Evolutionary conservation across 176 grass and related monocot species (phyloP).

Genomic region (Saccharum spontaneum): DNA sequence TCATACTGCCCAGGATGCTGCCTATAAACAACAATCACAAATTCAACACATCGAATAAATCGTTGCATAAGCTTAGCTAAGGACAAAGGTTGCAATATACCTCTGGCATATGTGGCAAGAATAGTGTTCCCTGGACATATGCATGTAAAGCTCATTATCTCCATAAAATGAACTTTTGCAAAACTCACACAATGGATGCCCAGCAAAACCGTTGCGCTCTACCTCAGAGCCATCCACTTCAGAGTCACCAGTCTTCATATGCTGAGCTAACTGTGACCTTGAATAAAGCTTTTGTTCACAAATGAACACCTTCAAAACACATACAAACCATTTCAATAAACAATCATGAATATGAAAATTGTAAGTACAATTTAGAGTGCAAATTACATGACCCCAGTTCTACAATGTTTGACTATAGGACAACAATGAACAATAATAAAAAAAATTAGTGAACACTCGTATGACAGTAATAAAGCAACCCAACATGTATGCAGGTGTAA

Average conservation of each 20-base stretch:
- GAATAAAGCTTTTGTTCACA: constrained; percentile 97
- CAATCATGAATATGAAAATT: background rate
- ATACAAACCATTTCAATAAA: background rate
- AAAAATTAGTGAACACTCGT: background rate
- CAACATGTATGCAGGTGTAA: background rate
- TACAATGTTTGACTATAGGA: background rate
- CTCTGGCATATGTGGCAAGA: constrained; percentile 84
- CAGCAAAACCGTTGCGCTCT: constrained; percentile 83
- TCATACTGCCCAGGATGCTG: constrained; percentile 73
- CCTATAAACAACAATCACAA: constrained; percentile 53
- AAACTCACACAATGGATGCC: constrained; percentile 80
- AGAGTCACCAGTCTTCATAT: constrained; percentile 80
- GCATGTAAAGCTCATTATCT: constrained; percentile 87
- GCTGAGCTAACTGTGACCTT: constrained; percentile 69
- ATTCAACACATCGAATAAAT: background rate
- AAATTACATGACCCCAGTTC: background rate
- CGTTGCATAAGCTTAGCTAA: background rate
- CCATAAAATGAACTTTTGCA: constrained; percentile 86
- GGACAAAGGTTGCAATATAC: constrained; percentile 43
- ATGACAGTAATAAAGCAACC: background rate
- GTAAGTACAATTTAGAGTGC: background rate
- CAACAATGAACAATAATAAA: background rate
- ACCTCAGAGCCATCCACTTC: constrained; percentile 95
- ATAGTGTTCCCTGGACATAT: constrained; percentile 82
- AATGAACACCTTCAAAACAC: constrained; percentile 70